These are phyloP conservation scores for Penicillium nordicum DNA, from an alignment of 2,329 filamentous ascomycete genomes.

Conservation along the genomic window DNA sequence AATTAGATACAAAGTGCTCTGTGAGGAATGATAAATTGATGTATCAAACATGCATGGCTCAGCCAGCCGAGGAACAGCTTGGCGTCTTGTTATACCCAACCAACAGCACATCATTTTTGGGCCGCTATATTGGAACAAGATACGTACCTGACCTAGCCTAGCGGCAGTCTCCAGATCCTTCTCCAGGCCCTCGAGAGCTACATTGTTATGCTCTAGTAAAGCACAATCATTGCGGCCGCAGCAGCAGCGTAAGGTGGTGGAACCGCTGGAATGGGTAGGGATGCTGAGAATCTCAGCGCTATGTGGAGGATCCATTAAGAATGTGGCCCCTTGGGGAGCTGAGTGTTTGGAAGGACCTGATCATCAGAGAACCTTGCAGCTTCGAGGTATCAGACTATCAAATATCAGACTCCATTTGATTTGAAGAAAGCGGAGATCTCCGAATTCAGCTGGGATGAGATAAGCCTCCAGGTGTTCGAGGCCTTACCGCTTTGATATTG, in stretches of 20 bases:
- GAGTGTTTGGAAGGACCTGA: constrained; percentile 12
- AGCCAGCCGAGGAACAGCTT: constrained; percentile 10
- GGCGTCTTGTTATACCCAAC: constrained; percentile 3
- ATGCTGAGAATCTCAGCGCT: constrained; percentile 29
- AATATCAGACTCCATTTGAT: neutral
- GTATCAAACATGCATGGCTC: constrained; percentile 21
- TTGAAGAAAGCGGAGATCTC: constrained; percentile 10
- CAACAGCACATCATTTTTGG: constrained; percentile 7
- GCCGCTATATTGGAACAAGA: constrained; percentile 6
- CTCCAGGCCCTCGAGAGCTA: constrained; percentile 75
- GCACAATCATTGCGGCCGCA: constrained; percentile 78
- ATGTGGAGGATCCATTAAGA: constrained; percentile 31
- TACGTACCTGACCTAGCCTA: constrained; percentile 83
- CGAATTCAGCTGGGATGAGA: constrained; percentile 1
- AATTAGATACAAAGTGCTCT: neutral
- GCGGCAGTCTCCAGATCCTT: constrained; percentile 84
- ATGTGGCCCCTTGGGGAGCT: constrained; percentile 31
- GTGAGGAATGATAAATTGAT: constrained; percentile 21
- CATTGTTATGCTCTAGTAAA: constrained; percentile 76
- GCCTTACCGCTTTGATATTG: constrained; percentile 1
- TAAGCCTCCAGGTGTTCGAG: neutral
- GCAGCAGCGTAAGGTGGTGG: constrained; percentile 61
- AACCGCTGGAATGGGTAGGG: constrained; percentile 30
- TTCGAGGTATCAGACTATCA: constrained; percentile 4
- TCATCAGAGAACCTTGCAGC: constrained; percentile 7